These are phyloP conservation scores for Trichomonascus vanleenenianus DNA, from an alignment of 805 yeast genomes.

Conservation along the genomic window DNA sequence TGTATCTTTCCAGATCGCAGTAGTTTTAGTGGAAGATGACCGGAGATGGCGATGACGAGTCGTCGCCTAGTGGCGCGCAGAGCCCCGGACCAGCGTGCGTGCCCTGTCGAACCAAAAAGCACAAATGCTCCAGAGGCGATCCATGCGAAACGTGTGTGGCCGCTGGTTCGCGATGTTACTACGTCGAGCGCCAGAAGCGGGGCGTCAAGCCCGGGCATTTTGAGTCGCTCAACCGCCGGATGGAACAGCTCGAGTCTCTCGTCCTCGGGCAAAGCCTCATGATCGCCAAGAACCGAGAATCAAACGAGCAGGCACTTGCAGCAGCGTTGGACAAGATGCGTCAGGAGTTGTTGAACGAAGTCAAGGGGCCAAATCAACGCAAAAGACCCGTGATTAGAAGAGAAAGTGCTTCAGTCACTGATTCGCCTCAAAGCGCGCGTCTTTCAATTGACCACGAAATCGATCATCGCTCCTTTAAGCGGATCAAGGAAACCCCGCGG, in stretches of 20 bases:
- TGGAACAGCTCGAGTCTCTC: neutral
- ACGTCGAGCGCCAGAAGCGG: constrained; percentile 1
- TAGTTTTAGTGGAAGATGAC: too few relatives aligned
- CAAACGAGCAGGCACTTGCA: neutral
- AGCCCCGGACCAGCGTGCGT: neutral
- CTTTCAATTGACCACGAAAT: neutral
- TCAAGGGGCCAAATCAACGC: neutral
- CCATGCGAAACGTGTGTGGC: constrained; percentile 1
- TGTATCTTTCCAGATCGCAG: too few relatives aligned
- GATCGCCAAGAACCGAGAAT: neutral
- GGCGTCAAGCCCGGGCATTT: neutral
- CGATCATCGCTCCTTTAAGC: neutral
- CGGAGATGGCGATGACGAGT: too few relatives aligned
- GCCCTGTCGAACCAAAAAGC: constrained; percentile 1
- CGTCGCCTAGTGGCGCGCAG: too few relatives aligned
- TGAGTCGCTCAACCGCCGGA: neutral
- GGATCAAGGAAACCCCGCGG: neutral
- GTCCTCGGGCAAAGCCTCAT: neutral
- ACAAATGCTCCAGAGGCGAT: constrained; percentile 2
- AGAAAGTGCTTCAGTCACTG: neutral
- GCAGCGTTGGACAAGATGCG: neutral
- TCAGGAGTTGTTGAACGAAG: neutral
- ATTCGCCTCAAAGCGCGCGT: neutral
- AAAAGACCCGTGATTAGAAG: neutral
- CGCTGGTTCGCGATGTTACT: neutral